A percentile compares a stretch with the other conserved stretches of the same genome.
These are phyloP conservation scores for Takashimella koratensis DNA, from an alignment of 1,284 basidiomycete species.

Conservation along the genomic window DNA sequence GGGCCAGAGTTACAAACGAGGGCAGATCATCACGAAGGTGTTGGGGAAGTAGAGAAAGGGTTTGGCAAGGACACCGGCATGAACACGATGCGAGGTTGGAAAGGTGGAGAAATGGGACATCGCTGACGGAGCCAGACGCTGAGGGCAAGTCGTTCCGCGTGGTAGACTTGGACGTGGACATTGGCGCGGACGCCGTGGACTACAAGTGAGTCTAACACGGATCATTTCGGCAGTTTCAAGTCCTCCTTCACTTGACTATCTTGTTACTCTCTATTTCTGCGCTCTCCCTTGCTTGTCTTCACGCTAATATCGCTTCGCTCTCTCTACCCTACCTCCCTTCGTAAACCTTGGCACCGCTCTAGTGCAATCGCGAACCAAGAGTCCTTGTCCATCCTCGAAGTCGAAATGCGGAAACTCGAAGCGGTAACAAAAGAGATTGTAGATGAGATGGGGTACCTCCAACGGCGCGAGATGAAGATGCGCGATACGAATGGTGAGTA, in stretches of 20 bases:
- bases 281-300: not conserved
- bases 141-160: slow-evolving; percentile 56
- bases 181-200: slow-evolving; percentile 96
- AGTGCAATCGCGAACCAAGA: slow-evolving; percentile 99
- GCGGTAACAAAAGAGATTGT: slow-evolving; percentile 90
- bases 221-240: not conserved
- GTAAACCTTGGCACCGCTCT: too few species aligned
- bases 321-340: too few species aligned
- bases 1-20: too few species aligned
- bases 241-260: slow-evolving; percentile 2
- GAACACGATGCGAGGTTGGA: too few species aligned
- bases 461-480: slow-evolving; percentile 83
- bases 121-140: slow-evolving; percentile 4
- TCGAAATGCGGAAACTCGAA: slow-evolving; percentile 97
- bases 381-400: slow-evolving; percentile 89
- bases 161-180: slow-evolving; percentile 92
- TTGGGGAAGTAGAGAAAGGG: too few species aligned
- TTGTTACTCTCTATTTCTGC: too few species aligned
- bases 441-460: slow-evolving; percentile 90
- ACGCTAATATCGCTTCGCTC: not conserved
- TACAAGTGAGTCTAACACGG: slow-evolving; percentile 72
- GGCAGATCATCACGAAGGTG: too few species aligned
- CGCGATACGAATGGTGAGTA: slow-evolving; percentile 83
- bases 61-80: too few species aligned
- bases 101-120: too few species aligned